These are phyloP conservation scores for Exophiala sideris DNA, from an alignment of 2,329 filamentous ascomycete genomes.

Conservation along the genomic window DNA sequence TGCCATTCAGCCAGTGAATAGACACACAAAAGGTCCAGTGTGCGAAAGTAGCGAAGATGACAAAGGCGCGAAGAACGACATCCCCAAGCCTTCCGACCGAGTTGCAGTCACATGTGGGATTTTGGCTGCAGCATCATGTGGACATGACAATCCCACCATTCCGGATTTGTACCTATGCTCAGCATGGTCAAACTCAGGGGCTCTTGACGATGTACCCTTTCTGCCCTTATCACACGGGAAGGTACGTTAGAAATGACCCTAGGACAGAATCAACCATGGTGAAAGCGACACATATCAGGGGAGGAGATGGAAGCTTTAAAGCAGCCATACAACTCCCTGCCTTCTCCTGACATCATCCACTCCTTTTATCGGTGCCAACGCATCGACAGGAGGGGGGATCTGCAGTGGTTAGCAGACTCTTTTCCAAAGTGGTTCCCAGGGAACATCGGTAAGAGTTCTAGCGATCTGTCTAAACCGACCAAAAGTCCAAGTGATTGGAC, in stretches of 20 bases:
- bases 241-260: slow-evolving; percentile 4
- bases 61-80: too few species aligned
- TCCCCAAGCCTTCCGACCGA: too few species aligned
- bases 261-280: slow-evolving; percentile 1
- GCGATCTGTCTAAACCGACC: neutral
- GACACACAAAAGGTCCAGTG: neutral
- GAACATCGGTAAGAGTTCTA: neutral
- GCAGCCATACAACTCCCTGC: neutral
- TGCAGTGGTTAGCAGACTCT: neutral
- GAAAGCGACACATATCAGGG: neutral
- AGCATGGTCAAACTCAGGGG: neutral
- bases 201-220: slow-evolving; percentile 2
- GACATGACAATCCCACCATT: neutral
- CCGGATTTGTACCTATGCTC: neutral
- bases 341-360: neutral
- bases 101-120: too few species aligned
- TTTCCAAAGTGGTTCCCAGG: neutral
- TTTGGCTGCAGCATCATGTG: neutral
- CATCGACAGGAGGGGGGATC: slow-evolving; percentile 8
- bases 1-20: neutral
- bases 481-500: slow-evolving; percentile 4
- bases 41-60: too few species aligned
- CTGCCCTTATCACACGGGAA: neutral
- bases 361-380: slow-evolving; percentile 5
- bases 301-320: neutral